Base-by-base conservation (phyloP, 768 basidiomycete genomes). In the Tulasnella sp. region DNA sequence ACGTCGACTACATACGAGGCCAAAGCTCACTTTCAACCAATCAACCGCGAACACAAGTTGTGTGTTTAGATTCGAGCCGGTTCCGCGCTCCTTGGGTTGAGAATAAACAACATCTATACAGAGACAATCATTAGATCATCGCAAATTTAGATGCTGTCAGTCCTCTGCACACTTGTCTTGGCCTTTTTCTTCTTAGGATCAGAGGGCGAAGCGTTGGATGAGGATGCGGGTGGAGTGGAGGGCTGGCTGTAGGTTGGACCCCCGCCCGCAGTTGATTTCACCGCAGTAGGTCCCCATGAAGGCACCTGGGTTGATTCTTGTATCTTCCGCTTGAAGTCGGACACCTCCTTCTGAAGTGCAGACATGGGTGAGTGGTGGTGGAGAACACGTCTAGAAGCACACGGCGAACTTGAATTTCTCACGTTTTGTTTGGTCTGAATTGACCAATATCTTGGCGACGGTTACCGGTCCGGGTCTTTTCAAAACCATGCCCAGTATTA, bases 11-110 rank as follows among this genome's bases (percentile, higher is more conserved):
- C 4, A 19, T 28, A 4, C 32, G 42, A 53, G 41, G 32, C 22
- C 29, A 10, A 37, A 37, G 60, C 65, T 52, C 60, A 83, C 84
- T 70, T 85, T 91, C 54, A 92, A 74, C 64, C 81, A 74, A 57
- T 79, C 78, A 22, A 92, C 79, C 5, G 83, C 83, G 61, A 87
- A 88, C 2, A 89, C 78, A 27, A 92, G 72, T 64, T 90, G 87
- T 0, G 89, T 92, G 59, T 87, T 87, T 53, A 84, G 71, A 69
- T 92, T 85, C 46, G 67, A 73, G 8, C 86, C 86, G 13, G 79
- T 76, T 4, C 83, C 83, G 1, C 82, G 86, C 61, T 89, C 79
- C n/a, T 81, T 80, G 13, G 89, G 86, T 63, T 91, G 88, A 10
- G 88, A 86, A 63, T 80, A 87, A 13, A 86, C 83, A 57, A 85